phyloP scores from a whole-genome alignment of 306 rosid species.

The Quercus agrifolia region DNA sequence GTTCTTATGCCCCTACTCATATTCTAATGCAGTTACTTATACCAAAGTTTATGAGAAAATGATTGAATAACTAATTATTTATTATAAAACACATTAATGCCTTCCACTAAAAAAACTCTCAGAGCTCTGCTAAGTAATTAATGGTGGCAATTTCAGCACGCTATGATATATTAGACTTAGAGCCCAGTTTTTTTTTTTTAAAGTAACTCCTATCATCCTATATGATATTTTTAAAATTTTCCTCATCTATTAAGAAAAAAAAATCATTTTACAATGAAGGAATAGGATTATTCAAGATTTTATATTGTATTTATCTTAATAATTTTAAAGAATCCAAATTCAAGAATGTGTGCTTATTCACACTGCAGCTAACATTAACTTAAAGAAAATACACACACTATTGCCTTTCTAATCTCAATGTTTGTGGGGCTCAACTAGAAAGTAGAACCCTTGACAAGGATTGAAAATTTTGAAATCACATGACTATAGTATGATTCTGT shows the following conservation, averaged over 20 bases:
- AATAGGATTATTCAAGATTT: too few relatives aligned
- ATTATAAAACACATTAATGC: neutral
- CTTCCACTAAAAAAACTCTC: neutral
- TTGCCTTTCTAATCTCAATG: too few relatives aligned
- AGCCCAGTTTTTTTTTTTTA: too few relatives aligned
- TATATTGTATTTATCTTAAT: too few relatives aligned
- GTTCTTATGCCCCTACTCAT: neutral
- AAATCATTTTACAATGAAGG: too few relatives aligned
- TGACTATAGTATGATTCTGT: neutral
- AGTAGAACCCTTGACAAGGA: neutral
- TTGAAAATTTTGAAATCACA: neutral
- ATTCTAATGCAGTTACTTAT: slow-evolving; percentile 1
- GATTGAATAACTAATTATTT: slow-evolving; percentile 25
- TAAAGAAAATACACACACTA: too few relatives aligned
- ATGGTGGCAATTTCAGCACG: neutral
- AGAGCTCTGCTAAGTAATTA: neutral
- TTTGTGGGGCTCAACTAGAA: neutral
- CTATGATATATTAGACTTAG: neutral
- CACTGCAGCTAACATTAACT: too few relatives aligned
- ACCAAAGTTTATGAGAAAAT: slow-evolving; percentile 16
- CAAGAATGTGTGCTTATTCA: too few relatives aligned
- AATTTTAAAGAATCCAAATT: too few relatives aligned
- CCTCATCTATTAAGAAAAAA: too few relatives aligned
- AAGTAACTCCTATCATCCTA: too few relatives aligned
- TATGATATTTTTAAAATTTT: too few relatives aligned